Evolutionary conservation across 148 eudicot genomes (phyloP), one percentile per base, ranked within the genome.

Genomic region (Heliamphora exappendiculata): DNA sequence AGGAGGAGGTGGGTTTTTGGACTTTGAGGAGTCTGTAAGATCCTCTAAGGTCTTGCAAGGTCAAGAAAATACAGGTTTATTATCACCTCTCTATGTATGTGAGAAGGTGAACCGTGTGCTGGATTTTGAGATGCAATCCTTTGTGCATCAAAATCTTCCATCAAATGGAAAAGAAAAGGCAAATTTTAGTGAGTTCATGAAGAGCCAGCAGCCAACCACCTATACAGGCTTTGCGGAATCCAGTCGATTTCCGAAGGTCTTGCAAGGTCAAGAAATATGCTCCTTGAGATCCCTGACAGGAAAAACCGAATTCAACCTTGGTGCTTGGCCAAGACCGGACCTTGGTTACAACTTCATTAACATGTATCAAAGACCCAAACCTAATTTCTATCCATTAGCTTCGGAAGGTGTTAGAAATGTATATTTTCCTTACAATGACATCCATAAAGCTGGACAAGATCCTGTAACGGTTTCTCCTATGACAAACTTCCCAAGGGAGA

Each of bases 41-140:
- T 87, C 93, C 94, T 87, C 91, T 73, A 88, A 88, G 98, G 98
- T 93, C 97, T 93, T 93, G 98, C 98, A 93, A 93, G 97, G 97
- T 93, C 98, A 93, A 91, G 98, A 93, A 93, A 93, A 91, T 75
- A 5, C 85, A 37, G 86, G 88, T 90, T 88, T 85, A 47, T 73
- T 83, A 70, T 87, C 93, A 84, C 89, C 88, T 79, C 87, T 78
- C 50, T 81, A 44, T 60, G 87, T 86, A 76, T 58, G 84, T 84
- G 91, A 85, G 79, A 87, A 79, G 76, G 82, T 82, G 59, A 86
- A 83, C 82, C 83, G 80, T 80, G 75, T 76, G 70, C 85, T 80
- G 73, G 89, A 83, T 78, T 80, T 88, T 76, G 86, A 73, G 78
- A 67, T 81, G 70, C 85, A 75, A 71, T 64, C 79, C n/a, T 42